These are phyloP conservation scores for Ophiosphaerella korrae DNA, from an alignment of 2,329 filamentous ascomycete genomes.

Conservation along the genomic window DNA sequence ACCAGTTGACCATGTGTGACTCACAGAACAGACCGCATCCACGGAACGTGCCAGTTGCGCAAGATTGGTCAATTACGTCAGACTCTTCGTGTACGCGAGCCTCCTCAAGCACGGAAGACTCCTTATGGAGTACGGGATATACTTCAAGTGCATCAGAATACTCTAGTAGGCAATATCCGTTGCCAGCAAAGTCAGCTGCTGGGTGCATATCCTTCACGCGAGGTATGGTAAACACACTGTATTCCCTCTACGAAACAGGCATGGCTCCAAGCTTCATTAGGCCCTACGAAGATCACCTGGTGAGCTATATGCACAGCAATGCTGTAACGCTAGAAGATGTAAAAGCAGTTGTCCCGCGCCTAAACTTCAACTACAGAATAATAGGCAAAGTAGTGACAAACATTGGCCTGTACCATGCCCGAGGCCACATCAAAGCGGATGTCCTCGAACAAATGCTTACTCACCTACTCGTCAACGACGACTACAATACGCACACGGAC, in stretches of 20 bases:
- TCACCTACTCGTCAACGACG: neutral
- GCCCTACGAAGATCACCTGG: neutral
- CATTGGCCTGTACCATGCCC: slow-evolving; percentile 1
- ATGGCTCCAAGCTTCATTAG: neutral
- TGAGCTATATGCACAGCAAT: neutral
- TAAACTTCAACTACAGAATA: neutral
- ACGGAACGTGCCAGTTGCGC: too few species aligned
- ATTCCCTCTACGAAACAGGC: neutral
- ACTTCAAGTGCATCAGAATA: too few species aligned
- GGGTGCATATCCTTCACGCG: neutral
- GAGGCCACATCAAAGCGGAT: neutral
- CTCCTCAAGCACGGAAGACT: too few species aligned
- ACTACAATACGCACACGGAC: neutral
- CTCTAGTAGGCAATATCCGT: too few species aligned
- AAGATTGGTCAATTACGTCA: too few species aligned
- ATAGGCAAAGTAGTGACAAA: slow-evolving; percentile 6
- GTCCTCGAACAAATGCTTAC: slow-evolving; percentile 2
- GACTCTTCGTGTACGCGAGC: too few species aligned
- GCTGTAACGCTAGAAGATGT: neutral
- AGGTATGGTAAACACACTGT: neutral
- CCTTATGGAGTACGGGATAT: too few species aligned
- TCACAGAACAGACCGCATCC: too few species aligned
- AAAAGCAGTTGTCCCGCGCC: neutral
- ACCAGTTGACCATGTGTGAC: neutral
- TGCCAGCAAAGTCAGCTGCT: too few species aligned